Conservation (phyloP, 192 early-diverging fungal species). For the Dissophora ornata region DNA sequence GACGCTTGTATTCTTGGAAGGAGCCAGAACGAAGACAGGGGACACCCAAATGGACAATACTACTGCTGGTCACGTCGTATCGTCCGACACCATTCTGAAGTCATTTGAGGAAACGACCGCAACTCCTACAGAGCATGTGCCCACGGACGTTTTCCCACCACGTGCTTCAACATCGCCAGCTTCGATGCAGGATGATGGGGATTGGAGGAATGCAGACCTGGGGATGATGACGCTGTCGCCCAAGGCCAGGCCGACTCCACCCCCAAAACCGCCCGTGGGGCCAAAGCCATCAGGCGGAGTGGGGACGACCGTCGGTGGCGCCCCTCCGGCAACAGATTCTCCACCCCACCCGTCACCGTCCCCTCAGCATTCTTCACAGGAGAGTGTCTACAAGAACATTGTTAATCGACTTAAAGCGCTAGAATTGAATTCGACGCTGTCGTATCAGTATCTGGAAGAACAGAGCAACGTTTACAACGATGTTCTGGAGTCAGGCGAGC, state of each 20-base stretch:
- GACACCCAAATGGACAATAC: constrained; percentile 7
- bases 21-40: not conserved
- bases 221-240: constrained; percentile 43
- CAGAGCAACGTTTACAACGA: constrained; percentile 79
- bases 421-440: constrained; percentile 83
- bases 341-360: constrained; percentile 17
- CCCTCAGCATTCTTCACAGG: constrained; percentile 66
- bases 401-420: constrained; percentile 83
- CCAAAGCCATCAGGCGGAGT: constrained; percentile 26
- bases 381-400: constrained; percentile 87
- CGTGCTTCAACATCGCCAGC: constrained; percentile 40
- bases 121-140: not conserved
- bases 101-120: constrained; percentile 10
- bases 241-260: constrained; percentile 35
- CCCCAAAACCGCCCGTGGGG: constrained; percentile 18
- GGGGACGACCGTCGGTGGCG: constrained; percentile 17
- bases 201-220: constrained; percentile 31
- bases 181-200: constrained; percentile 39
- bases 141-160: constrained; percentile 9
- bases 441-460: constrained; percentile 80
- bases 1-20: constrained; percentile 9
- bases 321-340: constrained; percentile 10
- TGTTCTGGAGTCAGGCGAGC: constrained; percentile 69
- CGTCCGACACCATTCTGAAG: constrained; percentile 1
- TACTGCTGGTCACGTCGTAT: not conserved